Evolutionary conservation across 2,329 filamentous ascomycete species (phyloP).

Genomic region (Acrocalymma vagum): DNA sequence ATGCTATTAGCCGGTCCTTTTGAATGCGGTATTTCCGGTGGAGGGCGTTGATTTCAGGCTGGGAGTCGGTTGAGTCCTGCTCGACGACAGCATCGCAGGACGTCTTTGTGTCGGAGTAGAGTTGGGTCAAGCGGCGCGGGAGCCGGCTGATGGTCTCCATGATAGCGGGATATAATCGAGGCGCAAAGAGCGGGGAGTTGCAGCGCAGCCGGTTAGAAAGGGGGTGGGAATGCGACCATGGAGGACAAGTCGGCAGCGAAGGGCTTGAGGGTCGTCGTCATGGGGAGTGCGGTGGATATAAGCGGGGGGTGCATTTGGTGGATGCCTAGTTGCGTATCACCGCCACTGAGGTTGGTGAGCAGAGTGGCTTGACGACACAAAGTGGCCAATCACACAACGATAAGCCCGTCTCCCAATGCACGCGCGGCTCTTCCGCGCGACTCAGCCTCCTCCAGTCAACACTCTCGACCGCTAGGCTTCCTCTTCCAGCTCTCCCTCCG

Average conservation of each 20-base stretch:
- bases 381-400: conserved; percentile 13
- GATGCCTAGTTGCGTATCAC: conserved; percentile 35
- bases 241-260: conserved; percentile 27
- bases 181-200: conserved; percentile 10
- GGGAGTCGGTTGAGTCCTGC: conserved; percentile 65
- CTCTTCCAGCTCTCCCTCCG: too few relatives aligned
- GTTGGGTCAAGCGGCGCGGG: conserved; percentile 57
- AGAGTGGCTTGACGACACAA: conserved; percentile 6
- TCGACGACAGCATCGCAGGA: conserved; percentile 75
- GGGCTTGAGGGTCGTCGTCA: conserved; percentile 41
- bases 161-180: conserved; percentile 11
- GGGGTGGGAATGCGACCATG: conserved; percentile 22
- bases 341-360: conserved; percentile 12
- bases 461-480: too few relatives aligned
- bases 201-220: conserved; percentile 22
- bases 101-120: conserved; percentile 84
- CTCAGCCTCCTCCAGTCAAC: conserved; percentile 10
- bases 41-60: conserved; percentile 73
- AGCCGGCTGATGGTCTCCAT: conserved; percentile 49
- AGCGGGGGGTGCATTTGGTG: conserved; percentile 35
- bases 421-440: conserved; percentile 7
- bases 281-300: conserved; percentile 29
- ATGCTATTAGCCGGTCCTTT: conserved; percentile 79
- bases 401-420: conserved; percentile 1
- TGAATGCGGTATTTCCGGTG: conserved; percentile 82